Conservation (phyloP, 192 early-diverging fungal genomes). For the Funneliformis geosporum region DNA sequence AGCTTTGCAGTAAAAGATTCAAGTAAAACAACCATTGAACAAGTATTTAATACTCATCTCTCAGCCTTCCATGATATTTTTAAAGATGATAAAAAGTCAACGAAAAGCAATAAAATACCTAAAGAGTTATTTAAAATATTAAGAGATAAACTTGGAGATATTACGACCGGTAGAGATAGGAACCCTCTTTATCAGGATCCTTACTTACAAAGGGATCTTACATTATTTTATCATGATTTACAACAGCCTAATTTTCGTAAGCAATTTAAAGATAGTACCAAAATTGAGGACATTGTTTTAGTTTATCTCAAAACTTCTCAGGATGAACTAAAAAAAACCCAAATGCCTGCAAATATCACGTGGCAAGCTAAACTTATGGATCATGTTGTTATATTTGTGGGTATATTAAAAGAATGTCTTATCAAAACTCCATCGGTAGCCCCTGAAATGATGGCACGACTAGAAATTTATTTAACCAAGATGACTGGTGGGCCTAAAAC, state of each 20-base stretch:
- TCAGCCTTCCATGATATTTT: neutral
- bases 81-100: constrained; percentile 23
- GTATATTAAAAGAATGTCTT: constrained; percentile 24
- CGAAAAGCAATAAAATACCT: constrained; percentile 44
- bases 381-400: constrained; percentile 29
- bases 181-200: constrained; percentile 51
- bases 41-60: neutral
- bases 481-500: neutral
- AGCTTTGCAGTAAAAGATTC: neutral
- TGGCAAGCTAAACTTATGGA: constrained; percentile 28
- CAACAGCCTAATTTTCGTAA: constrained; percentile 9
- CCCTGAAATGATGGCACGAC: constrained; percentile 18
- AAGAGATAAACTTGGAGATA: constrained; percentile 44
- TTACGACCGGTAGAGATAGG: constrained; percentile 47
- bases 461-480: neutral
- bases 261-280: constrained; percentile 20
- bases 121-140: constrained; percentile 50
- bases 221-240: constrained; percentile 17
- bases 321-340: constrained; percentile 10
- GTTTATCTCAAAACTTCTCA: constrained; percentile 22
- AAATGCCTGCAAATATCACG: neutral
- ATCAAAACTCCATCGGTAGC: neutral
- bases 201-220: constrained; percentile 42
- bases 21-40: neutral
- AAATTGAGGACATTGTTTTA: constrained; percentile 30